These are phyloP conservation scores for Poa annua DNA, from an alignment of 176 grass and related monocot genomes.

Conservation along the genomic window DNA sequence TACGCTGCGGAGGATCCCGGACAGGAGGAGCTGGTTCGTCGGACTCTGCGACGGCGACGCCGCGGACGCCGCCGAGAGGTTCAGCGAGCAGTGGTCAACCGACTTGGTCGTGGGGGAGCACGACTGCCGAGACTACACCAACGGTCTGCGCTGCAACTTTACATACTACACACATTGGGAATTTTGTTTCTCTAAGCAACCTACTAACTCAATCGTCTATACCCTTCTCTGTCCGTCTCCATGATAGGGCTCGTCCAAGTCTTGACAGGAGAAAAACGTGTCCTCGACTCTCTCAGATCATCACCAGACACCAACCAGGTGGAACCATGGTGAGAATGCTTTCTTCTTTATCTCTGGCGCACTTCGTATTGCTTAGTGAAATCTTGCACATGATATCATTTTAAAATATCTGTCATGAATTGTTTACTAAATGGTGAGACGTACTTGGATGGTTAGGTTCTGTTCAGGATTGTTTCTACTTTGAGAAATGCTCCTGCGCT, in stretches of 20 bases:
- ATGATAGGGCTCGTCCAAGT: conserved; percentile 66
- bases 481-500: too few relatives aligned
- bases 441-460: background rate
- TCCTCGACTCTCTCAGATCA: conserved; percentile 51
- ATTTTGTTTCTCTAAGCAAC: background rate
- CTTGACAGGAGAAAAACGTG: conserved; percentile 73
- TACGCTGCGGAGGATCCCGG: conserved; percentile 56
- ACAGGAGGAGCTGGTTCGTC: conserved; percentile 73
- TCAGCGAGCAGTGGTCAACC: conserved; percentile 74
- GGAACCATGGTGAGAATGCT: conserved; percentile 25
- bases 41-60: conserved; percentile 53
- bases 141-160: conserved; percentile 44
- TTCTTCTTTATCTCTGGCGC: conserved; percentile 16
- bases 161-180: too few relatives aligned
- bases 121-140: conserved; percentile 82
- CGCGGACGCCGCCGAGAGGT: conserved; percentile 54
- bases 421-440: background rate
- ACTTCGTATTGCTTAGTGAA: conserved; percentile 29
- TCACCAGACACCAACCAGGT: conserved; percentile 17
- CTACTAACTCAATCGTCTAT: background rate
- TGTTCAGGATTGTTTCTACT: background rate
- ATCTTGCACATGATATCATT: conserved; percentile 38
- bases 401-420: conserved; percentile 2
- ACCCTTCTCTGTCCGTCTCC: background rate
- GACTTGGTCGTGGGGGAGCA: conserved; percentile 71